Evolutionary conservation across 2,329 filamentous ascomycete species (phyloP).

Genomic region (Seiridium cupressi): DNA sequence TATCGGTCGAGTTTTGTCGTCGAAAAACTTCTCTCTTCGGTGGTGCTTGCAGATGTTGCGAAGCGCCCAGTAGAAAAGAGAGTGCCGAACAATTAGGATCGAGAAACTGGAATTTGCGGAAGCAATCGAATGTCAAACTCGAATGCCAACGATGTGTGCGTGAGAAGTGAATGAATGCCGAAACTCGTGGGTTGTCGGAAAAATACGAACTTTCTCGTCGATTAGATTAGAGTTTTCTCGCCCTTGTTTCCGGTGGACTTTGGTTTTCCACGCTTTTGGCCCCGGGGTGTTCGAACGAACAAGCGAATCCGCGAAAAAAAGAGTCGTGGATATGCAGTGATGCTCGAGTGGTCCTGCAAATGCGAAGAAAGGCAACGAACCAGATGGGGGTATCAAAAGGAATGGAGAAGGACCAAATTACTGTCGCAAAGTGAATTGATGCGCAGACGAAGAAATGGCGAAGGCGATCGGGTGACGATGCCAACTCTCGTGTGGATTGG

Average conservation of each 20-base stretch:
- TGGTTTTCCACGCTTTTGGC: too few relatives aligned
- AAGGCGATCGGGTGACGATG: neutral
- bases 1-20: slow-evolving; percentile 7
- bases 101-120: neutral
- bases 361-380: slow-evolving; percentile 4
- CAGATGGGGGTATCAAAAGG: slow-evolving; percentile 1
- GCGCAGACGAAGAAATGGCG: neutral
- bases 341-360: slow-evolving; percentile 3
- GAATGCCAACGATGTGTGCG: neutral
- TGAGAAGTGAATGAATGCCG: slow-evolving; percentile 8
- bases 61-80: slow-evolving; percentile 3
- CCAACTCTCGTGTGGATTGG: neutral
- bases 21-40: neutral
- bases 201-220: neutral
- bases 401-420: neutral
- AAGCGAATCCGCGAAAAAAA: neutral
- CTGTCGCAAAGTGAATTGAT: slow-evolving; percentile 1
- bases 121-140: slow-evolving; percentile 16
- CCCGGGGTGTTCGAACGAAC: neutral
- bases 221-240: slow-evolving; percentile 8
- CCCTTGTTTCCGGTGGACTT: neutral
- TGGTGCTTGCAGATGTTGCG: neutral
- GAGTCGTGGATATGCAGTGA: neutral
- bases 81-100: neutral
- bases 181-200: neutral